These are phyloP conservation scores for Ceratocystis colombiana DNA, from an alignment of 2,329 filamentous ascomycete species.

Conservation along the genomic window DNA sequence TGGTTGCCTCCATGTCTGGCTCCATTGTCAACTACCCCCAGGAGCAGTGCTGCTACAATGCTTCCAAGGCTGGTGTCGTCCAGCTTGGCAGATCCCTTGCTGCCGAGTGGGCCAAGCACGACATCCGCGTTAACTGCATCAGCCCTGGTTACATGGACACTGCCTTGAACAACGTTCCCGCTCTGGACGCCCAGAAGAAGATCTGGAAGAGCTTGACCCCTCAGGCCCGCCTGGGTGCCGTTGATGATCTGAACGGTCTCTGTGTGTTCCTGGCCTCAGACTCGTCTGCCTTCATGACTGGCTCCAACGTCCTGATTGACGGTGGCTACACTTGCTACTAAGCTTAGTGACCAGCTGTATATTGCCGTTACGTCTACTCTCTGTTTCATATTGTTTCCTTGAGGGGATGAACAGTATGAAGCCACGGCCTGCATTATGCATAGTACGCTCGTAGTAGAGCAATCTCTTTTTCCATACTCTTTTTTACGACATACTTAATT, in stretches of 20 bases:
- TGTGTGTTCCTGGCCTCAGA: constrained; percentile 68
- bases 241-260: constrained; percentile 68
- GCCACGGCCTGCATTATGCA: constrained; percentile 20
- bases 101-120: constrained; percentile 73
- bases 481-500: constrained; percentile 19
- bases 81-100: constrained; percentile 71
- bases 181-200: constrained; percentile 70
- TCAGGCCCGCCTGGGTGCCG: constrained; percentile 59
- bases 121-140: constrained; percentile 75
- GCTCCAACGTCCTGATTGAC: constrained; percentile 61
- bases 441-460: constrained; percentile 22
- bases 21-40: constrained; percentile 79
- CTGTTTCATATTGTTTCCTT: constrained; percentile 1
- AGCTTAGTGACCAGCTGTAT: constrained; percentile 26
- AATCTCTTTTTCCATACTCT: constrained; percentile 14
- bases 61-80: constrained; percentile 70
- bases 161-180: constrained; percentile 65
- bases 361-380: constrained; percentile 2
- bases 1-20: constrained; percentile 72
- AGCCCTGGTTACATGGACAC: constrained; percentile 83
- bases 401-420: background rate
- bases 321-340: constrained; percentile 58
- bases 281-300: constrained; percentile 66
- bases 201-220: constrained; percentile 68
- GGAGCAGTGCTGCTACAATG: constrained; percentile 75